Conservation (phyloP, 371 early-diverging fungal species). For the Syncephalis plumigaleata region DNA sequence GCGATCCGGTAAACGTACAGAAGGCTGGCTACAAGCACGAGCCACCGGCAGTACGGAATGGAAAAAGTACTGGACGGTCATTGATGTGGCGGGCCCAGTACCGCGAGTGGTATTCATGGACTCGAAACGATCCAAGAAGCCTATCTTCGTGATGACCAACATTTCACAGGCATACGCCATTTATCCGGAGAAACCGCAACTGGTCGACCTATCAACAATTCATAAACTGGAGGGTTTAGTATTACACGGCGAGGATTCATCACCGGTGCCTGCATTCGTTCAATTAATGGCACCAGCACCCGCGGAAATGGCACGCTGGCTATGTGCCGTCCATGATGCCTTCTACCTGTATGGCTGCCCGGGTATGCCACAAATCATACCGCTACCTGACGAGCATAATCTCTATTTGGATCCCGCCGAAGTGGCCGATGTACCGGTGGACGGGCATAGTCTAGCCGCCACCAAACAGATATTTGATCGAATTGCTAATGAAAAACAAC, state of each 20-base stretch:
- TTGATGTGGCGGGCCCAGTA: constrained; percentile 23
- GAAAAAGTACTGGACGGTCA: constrained; percentile 37
- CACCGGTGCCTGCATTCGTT: constrained; percentile 10
- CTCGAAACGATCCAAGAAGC: constrained; percentile 28
- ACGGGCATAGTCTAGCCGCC: too few species aligned
- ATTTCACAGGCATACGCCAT: constrained; percentile 49
- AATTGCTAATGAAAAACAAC: too few species aligned
- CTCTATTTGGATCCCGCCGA: constrained; percentile 1
- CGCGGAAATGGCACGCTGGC: constrained; percentile 19
- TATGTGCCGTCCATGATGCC: constrained; percentile 21
- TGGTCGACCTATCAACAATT: constrained; percentile 23
- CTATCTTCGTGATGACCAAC: constrained; percentile 23
- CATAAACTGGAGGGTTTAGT: constrained; percentile 22
- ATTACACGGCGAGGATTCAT: background rate
- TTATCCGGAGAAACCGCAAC: constrained; percentile 34
- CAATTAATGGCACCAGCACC: constrained; percentile 22
- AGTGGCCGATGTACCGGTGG: too few species aligned
- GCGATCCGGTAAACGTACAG: constrained; percentile 13
- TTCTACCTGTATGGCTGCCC: constrained; percentile 28
- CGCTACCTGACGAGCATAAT: background rate
- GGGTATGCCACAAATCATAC: background rate
- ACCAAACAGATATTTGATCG: too few species aligned
- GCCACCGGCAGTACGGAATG: constrained; percentile 36
- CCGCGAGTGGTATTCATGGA: constrained; percentile 30
- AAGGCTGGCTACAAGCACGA: constrained; percentile 34